Percentiles rank a stretch among this genome's conserved stretches.
phyloP scores from a whole-genome alignment of 2,329 filamentous ascomycete genomes.

The Rhynchosporium secalis region DNA sequence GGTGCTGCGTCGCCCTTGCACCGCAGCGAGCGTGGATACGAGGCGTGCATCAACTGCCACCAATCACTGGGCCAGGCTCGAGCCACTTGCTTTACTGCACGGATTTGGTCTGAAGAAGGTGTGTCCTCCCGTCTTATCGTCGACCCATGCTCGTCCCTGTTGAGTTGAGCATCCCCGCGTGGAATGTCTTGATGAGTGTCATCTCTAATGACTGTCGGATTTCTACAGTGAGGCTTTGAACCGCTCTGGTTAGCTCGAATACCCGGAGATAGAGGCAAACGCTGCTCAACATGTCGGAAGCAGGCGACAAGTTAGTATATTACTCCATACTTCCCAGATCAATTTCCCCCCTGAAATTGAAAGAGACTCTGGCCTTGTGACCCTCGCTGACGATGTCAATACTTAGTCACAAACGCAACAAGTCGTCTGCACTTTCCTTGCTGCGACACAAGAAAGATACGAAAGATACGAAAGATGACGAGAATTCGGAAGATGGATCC shows the following conservation, averaged over 20 bases:
- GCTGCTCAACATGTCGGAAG: slow-evolving; percentile 8
- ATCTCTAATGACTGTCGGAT: slow-evolving; percentile 8
- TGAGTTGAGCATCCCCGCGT: slow-evolving; percentile 9
- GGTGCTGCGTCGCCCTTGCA: slow-evolving; percentile 4
- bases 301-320: slow-evolving; percentile 11
- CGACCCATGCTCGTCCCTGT: background rate
- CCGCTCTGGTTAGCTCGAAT: background rate
- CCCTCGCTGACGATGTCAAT: slow-evolving; percentile 25
- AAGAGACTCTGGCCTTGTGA: background rate
- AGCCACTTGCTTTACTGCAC: background rate
- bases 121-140: background rate
- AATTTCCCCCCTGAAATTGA: background rate
- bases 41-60: background rate
- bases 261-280: background rate
- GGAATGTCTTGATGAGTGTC: background rate
- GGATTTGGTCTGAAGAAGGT: slow-evolving; percentile 1
- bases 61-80: background rate
- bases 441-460: slow-evolving; percentile 51
- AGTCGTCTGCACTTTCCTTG: slow-evolving; percentile 54
- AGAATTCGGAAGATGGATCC: slow-evolving; percentile 37
- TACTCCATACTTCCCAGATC: background rate
- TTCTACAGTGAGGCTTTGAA: slow-evolving; percentile 1
- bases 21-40: slow-evolving; percentile 3
- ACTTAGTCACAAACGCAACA: slow-evolving; percentile 50
- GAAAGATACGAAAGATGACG: slow-evolving; percentile 37